phyloP scores from a whole-genome alignment of 257 asterid species.

The Ilex asprella region DNA sequence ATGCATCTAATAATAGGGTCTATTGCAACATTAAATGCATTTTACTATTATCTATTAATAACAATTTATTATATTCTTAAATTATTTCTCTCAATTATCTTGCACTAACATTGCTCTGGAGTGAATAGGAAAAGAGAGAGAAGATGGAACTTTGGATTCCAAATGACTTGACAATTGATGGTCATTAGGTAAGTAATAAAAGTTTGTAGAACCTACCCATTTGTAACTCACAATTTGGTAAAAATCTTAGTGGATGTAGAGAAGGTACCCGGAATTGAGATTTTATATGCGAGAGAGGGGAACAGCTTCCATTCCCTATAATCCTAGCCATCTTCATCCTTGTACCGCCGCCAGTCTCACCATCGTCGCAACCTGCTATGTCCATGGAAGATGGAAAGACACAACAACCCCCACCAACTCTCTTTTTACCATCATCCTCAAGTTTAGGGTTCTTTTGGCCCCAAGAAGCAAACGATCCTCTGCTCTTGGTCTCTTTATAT shows the following conservation, averaged over 20 bases:
- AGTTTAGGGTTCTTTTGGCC: conserved; percentile 20
- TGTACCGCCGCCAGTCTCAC: conserved; percentile 3
- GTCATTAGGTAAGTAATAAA: too few species aligned
- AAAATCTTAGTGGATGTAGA: background rate
- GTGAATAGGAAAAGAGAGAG: too few species aligned
- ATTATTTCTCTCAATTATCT: too few species aligned
- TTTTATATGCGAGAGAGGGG: conserved; percentile 28
- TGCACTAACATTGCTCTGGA: too few species aligned
- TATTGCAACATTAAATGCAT: too few species aligned
- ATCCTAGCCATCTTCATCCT: conserved; percentile 20
- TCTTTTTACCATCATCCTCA: conserved; percentile 19
- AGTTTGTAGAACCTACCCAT: too few species aligned
- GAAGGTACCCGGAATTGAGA: conserved; percentile 63
- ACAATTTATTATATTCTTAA: too few species aligned
- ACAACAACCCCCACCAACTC: conserved; percentile 24
- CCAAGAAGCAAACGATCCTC: conserved; percentile 18
- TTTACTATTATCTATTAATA: too few species aligned
- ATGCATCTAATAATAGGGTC: too few species aligned
- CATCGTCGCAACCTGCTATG: conserved; percentile 11
- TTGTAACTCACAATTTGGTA: too few species aligned
- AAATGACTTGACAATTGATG: too few species aligned
- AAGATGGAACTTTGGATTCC: too few species aligned
- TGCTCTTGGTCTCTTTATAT: conserved; percentile 6
- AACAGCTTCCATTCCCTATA: conserved; percentile 51
- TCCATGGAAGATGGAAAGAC: conserved; percentile 36